Evolutionary conservation across 345 rosid species (phyloP).

Genomic region (Linum trigynum): DNA sequence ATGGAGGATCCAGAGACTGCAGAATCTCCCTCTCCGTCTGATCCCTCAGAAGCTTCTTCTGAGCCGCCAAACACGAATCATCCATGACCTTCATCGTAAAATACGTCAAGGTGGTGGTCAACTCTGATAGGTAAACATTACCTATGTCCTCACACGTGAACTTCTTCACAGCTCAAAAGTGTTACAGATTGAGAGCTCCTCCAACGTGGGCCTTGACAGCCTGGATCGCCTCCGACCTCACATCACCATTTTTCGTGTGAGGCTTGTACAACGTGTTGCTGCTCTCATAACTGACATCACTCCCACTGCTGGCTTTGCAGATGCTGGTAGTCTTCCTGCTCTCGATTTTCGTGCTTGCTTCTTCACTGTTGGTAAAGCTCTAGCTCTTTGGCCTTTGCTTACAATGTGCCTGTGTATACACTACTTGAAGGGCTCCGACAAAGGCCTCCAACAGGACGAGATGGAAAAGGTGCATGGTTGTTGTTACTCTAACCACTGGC

Average conservation of each 20-base stretch:
- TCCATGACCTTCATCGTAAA: slow-evolving; percentile 87
- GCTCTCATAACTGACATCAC: slow-evolving; percentile 89
- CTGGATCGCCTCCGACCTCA: slow-evolving; percentile 88
- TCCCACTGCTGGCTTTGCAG: slow-evolving; percentile 68
- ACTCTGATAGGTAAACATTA: slow-evolving; percentile 65
- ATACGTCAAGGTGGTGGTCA: slow-evolving; percentile 51
- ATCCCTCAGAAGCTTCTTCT: slow-evolving; percentile 86
- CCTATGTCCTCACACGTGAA: slow-evolving; percentile 89
- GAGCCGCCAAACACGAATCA: slow-evolving; percentile 51
- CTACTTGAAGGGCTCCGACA: slow-evolving; percentile 60
- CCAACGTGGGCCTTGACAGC: slow-evolving; percentile 42
- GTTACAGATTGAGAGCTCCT: slow-evolving; percentile 41
- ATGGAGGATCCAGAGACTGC: slow-evolving; percentile 85
- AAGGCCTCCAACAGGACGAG: slow-evolving; percentile 34
- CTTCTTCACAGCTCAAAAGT: slow-evolving; percentile 47
- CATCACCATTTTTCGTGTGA: slow-evolving; percentile 76
- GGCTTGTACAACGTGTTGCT: slow-evolving; percentile 59
- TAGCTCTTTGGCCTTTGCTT: slow-evolving; percentile 59
- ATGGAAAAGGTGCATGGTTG: slow-evolving; percentile 1
- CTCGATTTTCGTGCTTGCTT: slow-evolving; percentile 41
- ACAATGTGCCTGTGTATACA: slow-evolving; percentile 40
- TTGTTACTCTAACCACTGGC: slow-evolving; percentile 23
- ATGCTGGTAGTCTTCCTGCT: slow-evolving; percentile 51
- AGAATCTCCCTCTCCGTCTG: slow-evolving; percentile 86
- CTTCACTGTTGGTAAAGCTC: slow-evolving; percentile 75